Evolutionary conservation across 306 rosid species (phyloP), one percentile per base, ranked within the genome.

Genomic region (Acacia acuminata): DNA sequence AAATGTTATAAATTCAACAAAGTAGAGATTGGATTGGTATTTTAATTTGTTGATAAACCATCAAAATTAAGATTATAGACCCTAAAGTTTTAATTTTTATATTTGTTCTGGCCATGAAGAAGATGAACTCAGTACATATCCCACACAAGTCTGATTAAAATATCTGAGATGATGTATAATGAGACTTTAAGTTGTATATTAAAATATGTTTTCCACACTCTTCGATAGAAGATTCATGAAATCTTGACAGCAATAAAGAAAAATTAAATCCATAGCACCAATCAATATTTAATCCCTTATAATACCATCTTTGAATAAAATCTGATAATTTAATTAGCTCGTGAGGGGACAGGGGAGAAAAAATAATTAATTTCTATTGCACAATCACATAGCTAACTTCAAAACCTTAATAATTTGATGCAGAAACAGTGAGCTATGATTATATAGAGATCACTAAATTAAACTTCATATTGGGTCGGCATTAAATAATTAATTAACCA

Each of bases 381-480:
- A n/a, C 45, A 17, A 14, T 71, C 22, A 2, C 42, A 58, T 22
- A 14, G 22, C 77, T 56, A 58, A 50, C 70, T 55, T 82, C 82
- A 82, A 82, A 73, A 73, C 8, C 75, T 44, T 77, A 85, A 83
- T 77, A 42, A 79, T 82, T 77, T 44, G 22, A 53, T 64, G 71
- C 47, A 77, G 69, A 80, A 34, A 19, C 36, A 27, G 69, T 66
- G 71, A 66, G 65, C 71, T 43, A 71, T 61, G 11, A 25, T 24
- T 24, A 24, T 44, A 63, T 63, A 13, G 3, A 12, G 9, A 27
- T 63, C 38, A 27, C 42, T 64, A 30, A n/a, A 15, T 27, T 10
- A 10, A 8, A 64, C 70, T 64, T 64, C 42, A 15, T 64, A 27
- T 30, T 30, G 40, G 70, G 70, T 64, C 70, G 70, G 42, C 42